A percentile compares a stretch with the other conserved stretches of the same genome.
Conservation (phyloP, 306 rosid species). For the Pterocarpus macrocarpus region DNA sequence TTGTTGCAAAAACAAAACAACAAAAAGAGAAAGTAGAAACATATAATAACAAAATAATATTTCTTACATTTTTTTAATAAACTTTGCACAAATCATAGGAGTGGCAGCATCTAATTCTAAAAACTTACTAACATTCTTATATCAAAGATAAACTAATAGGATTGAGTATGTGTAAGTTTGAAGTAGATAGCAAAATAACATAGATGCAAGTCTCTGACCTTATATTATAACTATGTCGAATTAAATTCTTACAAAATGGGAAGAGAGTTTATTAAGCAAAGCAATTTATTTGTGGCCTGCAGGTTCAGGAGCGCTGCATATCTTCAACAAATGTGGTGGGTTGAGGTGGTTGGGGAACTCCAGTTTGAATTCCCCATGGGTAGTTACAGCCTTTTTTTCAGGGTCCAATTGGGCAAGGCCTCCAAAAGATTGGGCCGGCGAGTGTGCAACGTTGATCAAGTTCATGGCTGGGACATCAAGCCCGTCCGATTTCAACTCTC, state of each 20-base stretch:
- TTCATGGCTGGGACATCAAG: constrained; percentile 90
- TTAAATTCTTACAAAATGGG: not conserved
- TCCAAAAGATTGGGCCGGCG: constrained; percentile 68
- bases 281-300: constrained; percentile 11
- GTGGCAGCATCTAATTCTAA: not conserved
- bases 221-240: not conserved
- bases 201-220: not conserved
- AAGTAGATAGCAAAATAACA: not conserved
- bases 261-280: not conserved
- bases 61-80: not conserved
- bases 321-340: constrained; percentile 95
- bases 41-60: not conserved
- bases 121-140: not conserved
- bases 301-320: constrained; percentile 83
- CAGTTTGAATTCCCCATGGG: constrained; percentile 86
- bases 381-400: constrained; percentile 66
- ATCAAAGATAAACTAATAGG: not conserved
- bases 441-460: constrained; percentile 61
- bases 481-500: constrained; percentile 79
- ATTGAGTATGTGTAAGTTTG: not conserved
- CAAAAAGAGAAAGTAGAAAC: not conserved
- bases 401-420: constrained; percentile 76
- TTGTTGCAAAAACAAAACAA: not conserved
- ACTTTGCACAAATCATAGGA: not conserved
- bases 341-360: constrained; percentile 83